Conservation (phyloP, 805 yeast species). For the Candida ficus region DNA sequence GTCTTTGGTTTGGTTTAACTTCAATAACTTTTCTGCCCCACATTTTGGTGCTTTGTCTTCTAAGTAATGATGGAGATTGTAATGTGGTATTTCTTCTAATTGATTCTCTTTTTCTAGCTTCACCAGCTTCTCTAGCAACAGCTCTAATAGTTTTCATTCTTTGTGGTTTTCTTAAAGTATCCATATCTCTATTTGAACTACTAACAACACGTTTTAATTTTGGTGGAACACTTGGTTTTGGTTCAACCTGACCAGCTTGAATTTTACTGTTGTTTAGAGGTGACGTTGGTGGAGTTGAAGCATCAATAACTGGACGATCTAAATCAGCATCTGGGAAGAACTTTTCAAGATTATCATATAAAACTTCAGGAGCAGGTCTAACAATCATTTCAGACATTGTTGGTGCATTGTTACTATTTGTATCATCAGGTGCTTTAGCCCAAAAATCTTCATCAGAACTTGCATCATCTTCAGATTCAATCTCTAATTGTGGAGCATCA, state of each 20-base stretch:
- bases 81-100: conserved; percentile 9
- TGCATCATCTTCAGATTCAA: conserved; percentile 30
- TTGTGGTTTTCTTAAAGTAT: conserved; percentile 30
- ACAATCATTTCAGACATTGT: conserved; percentile 52
- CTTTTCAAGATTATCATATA: conserved; percentile 84
- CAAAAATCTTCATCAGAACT: conserved; percentile 54
- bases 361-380: conserved; percentile 92
- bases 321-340: conserved; percentile 91
- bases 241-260: not conserved
- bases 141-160: conserved; percentile 89
- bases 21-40: conserved; percentile 97
- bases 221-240: conserved; percentile 2
- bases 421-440: conserved; percentile 41
- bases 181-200: conserved; percentile 15
- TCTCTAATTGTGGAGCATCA: conserved; percentile 55
- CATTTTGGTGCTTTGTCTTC: conserved; percentile 85
- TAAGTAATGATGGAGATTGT: conserved; percentile 35
- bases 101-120: conserved; percentile 43
- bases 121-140: conserved; percentile 87
- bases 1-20: conserved; percentile 68
- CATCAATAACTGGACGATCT: conserved; percentile 85
- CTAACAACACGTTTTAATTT: conserved; percentile 19
- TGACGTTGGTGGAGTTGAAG: conserved; percentile 54
- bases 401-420: conserved; percentile 22
- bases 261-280: conserved; percentile 29